phyloP scores from a whole-genome alignment of 2,329 filamentous ascomycete species.

The Rosellinia necatrix region DNA sequence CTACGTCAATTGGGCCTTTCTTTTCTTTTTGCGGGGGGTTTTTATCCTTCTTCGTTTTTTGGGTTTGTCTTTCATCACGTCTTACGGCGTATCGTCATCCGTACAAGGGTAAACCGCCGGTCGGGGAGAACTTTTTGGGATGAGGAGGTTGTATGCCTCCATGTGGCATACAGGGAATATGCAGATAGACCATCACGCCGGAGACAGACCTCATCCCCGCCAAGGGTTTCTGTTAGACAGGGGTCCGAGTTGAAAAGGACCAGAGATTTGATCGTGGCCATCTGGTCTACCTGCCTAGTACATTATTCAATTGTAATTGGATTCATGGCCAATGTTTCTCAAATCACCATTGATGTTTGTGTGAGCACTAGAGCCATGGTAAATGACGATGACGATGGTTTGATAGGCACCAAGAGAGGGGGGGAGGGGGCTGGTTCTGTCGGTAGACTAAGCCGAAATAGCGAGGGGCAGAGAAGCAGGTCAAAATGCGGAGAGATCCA shows the following conservation, averaged over 20 bases:
- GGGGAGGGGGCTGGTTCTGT: constrained; percentile 6
- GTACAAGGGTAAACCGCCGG: background rate
- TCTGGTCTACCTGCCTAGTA: background rate
- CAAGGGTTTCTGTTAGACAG: background rate
- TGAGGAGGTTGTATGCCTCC: constrained; percentile 11
- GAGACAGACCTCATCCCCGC: constrained; percentile 7
- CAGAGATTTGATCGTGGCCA: background rate
- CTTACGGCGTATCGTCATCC: background rate
- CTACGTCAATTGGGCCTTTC: no score
- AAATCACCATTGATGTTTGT: background rate
- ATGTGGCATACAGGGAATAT: constrained; percentile 25
- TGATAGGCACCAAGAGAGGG: no score
- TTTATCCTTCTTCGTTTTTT: no score
- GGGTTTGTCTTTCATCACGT: no score
- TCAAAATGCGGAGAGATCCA: constrained; percentile 26
- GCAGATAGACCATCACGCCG: constrained; percentile 2
- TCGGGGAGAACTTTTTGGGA: background rate
- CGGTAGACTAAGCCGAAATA: constrained; percentile 8
- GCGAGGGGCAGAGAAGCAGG: constrained; percentile 9
- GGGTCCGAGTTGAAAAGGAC: background rate
- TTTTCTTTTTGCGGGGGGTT: no score
- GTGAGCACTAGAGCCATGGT: background rate
- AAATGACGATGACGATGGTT: background rate
- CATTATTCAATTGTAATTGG: background rate
- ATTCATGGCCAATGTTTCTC: background rate